A percentile compares a stretch with the other conserved stretches of the same genome.
Conservation (phyloP, 2,329 filamentous ascomycete species). For the Ophiognomonia clavigignenti-juglandacearum region DNA sequence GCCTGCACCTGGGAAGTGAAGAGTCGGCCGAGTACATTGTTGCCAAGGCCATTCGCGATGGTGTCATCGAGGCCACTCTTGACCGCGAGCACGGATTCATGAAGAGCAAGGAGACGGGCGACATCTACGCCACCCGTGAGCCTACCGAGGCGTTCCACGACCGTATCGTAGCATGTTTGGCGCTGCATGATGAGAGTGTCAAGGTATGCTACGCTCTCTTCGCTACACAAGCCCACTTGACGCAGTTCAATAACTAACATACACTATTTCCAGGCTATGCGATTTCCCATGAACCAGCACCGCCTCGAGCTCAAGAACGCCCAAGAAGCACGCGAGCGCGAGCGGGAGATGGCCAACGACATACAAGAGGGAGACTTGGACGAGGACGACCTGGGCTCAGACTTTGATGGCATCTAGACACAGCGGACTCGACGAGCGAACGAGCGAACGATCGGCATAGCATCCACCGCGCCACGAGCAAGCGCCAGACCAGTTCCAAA, state of each 20-base stretch:
- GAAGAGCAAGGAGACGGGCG: constrained; percentile 96
- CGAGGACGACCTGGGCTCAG: constrained; percentile 90
- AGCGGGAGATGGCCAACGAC: constrained; percentile 96
- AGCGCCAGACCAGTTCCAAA: no score
- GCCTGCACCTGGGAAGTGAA: constrained; percentile 87
- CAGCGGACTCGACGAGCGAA: background rate
- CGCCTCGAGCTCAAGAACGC: constrained; percentile 95
- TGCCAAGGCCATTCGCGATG: constrained; percentile 95
- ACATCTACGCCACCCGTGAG: constrained; percentile 93
- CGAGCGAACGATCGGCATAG: background rate
- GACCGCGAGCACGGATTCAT: constrained; percentile 95
- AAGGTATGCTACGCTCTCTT: no score
- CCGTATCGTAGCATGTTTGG: constrained; percentile 85
- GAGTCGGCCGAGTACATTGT: constrained; percentile 99
- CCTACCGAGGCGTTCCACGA: constrained; percentile 97
- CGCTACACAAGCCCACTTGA: background rate
- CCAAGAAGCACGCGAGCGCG: constrained; percentile 93
- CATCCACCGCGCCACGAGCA: no score
- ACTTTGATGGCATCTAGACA: constrained; percentile 88
- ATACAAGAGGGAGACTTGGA: constrained; percentile 97
- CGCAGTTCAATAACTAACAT: constrained; percentile 6
- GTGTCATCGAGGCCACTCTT: constrained; percentile 90
- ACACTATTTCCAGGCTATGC: constrained; percentile 68
- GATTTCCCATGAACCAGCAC: constrained; percentile 99
- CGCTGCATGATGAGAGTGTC: constrained; percentile 94